phyloP scores from a whole-genome alignment of 352 stramenopile species.

The Phytophthora megakarya region DNA sequence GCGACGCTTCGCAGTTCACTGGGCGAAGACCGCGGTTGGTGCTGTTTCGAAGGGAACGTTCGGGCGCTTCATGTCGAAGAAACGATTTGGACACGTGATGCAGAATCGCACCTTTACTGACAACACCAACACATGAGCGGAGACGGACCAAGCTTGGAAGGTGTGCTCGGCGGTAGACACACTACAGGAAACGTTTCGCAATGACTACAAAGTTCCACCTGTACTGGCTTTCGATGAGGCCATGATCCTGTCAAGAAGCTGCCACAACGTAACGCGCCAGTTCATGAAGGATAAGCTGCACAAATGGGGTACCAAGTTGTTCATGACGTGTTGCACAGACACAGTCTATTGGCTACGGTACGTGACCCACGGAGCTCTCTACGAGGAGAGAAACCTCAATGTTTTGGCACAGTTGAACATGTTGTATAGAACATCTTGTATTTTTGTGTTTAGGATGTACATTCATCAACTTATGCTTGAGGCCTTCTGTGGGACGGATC shows the following conservation, averaged over 20 bases:
- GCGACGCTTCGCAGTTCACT: not conserved
- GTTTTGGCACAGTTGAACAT: conserved; percentile 13
- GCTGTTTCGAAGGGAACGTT: conserved; percentile 9
- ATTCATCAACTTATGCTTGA: conserved; percentile 4
- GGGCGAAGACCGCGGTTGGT: not conserved
- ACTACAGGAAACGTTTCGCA: not conserved
- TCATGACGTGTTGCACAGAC: conserved; percentile 13
- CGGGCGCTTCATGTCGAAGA: conserved; percentile 6
- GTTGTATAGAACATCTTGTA: conserved; percentile 4
- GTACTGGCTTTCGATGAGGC: conserved; percentile 14
- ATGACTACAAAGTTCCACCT: not conserved
- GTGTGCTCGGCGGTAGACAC: not conserved
- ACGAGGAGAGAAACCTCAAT: not conserved
- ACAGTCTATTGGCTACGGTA: conserved; percentile 16
- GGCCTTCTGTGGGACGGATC: conserved; percentile 7
- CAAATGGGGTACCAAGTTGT: conserved; percentile 20
- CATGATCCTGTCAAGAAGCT: conserved; percentile 7
- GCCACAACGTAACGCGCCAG: conserved; percentile 4
- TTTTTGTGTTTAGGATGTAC: conserved; percentile 1
- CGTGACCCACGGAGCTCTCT: not conserved
- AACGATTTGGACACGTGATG: conserved; percentile 8
- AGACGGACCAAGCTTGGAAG: conserved; percentile 8
- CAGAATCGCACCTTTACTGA: no score
- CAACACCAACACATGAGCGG: not conserved
- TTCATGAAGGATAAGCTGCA: conserved; percentile 13